phyloP scores from a whole-genome alignment of 306 rosid genomes.

The Purshia tridentata region DNA sequence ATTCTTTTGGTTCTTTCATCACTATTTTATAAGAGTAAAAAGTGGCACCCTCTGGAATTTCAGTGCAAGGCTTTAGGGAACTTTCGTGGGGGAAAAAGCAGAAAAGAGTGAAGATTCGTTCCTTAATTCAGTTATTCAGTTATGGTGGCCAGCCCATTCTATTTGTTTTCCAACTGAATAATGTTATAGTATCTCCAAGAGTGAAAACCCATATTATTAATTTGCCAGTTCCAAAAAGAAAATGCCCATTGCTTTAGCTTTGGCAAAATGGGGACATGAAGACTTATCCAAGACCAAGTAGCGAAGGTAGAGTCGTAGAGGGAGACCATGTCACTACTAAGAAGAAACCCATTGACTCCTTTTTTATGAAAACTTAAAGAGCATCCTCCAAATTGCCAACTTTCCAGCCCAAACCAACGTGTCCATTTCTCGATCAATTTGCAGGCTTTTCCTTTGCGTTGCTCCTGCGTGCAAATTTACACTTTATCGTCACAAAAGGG shows the following conservation, averaged over 20 bases:
- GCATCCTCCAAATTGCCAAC: slow-evolving; percentile 27
- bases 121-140: slow-evolving; percentile 73
- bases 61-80: slow-evolving; percentile 24
- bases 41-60: slow-evolving; percentile 1
- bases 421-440: slow-evolving; percentile 31
- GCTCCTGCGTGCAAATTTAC: slow-evolving; percentile 32
- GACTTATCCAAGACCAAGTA: slow-evolving; percentile 6
- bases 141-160: slow-evolving; percentile 42
- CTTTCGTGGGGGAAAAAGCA: slow-evolving; percentile 45
- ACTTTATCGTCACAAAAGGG: slow-evolving; percentile 29
- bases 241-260: no score
- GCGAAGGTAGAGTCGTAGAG: not conserved
- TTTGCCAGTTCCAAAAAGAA: not conserved
- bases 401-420: slow-evolving; percentile 66
- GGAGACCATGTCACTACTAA: not conserved
- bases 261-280: slow-evolving; percentile 24
- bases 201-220: no score
- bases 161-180: slow-evolving; percentile 23
- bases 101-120: slow-evolving; percentile 51
- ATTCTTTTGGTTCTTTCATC: slow-evolving; percentile 21
- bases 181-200: not conserved
- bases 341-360: slow-evolving; percentile 36
- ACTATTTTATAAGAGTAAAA: slow-evolving; percentile 28
- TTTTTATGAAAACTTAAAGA: slow-evolving; percentile 31
- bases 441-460: slow-evolving; percentile 20